A percentile compares a stretch with the other conserved stretches of the same genome.
Evolutionary conservation across 2,329 filamentous ascomycete genomes (phyloP).

Genomic region (Blumeriella jaapii): DNA sequence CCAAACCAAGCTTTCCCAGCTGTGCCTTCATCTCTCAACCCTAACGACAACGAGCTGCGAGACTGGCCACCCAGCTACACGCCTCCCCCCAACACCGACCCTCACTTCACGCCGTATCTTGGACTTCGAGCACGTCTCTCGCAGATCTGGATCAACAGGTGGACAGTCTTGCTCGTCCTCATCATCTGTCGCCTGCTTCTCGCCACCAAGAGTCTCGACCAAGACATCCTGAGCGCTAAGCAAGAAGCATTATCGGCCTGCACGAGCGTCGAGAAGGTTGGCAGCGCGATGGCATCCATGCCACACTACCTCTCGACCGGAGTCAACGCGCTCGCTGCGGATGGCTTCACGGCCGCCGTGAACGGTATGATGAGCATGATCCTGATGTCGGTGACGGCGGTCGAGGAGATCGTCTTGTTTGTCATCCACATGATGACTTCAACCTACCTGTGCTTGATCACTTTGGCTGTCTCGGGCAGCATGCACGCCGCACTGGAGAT

Average conservation of each 20-base stretch:
- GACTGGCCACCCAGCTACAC: constrained; percentile 15
- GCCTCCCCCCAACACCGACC: constrained; percentile 42
- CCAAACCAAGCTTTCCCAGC: constrained; percentile 24
- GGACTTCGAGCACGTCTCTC: constrained; percentile 81
- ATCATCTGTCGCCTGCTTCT: constrained; percentile 74
- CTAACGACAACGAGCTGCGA: constrained; percentile 23
- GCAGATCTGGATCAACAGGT: constrained; percentile 95
- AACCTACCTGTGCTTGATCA: constrained; percentile 84
- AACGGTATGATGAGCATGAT: constrained; percentile 70
- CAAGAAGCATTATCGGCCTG: constrained; percentile 78
- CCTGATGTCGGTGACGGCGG: constrained; percentile 64
- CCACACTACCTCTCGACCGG: constrained; percentile 86
- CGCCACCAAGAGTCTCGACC: constrained; percentile 59
- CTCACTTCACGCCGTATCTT: constrained; percentile 78
- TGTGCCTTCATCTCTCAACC: constrained; percentile 28
- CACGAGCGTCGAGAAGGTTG: constrained; percentile 82
- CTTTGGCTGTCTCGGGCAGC: constrained; percentile 68
- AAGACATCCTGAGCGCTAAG: constrained; percentile 66
- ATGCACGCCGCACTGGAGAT: constrained; percentile 57
- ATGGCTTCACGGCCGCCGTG: constrained; percentile 69
- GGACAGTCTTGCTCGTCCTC: constrained; percentile 82
- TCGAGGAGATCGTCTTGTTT: constrained; percentile 83
- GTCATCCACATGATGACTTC: constrained; percentile 83
- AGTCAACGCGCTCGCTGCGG: constrained; percentile 75
- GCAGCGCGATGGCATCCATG: constrained; percentile 95